Percentiles rank a stretch among this genome's conserved stretches.
Evolutionary conservation across 805 yeast genomes (phyloP).

Genomic region (Metahyphopichia silvanorum): DNA sequence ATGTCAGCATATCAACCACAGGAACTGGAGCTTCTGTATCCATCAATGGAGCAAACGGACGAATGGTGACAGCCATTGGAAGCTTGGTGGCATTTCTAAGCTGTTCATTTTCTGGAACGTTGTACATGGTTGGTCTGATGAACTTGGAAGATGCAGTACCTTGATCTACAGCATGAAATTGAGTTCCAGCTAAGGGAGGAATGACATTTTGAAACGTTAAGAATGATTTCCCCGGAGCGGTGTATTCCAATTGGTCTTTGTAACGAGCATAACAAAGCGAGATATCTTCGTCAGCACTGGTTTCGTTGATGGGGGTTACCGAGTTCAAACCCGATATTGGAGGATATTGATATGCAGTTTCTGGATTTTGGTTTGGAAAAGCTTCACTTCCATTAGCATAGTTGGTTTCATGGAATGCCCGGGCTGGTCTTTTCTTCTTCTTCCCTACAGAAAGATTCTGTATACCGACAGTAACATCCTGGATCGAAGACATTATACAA

Average conservation of each 20-base stretch:
- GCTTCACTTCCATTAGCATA: neutral
- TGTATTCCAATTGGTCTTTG: slow-evolving; percentile 19
- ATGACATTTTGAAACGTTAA: slow-evolving; percentile 71
- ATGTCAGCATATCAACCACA: slow-evolving; percentile 51
- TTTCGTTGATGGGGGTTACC: neutral
- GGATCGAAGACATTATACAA: too few species aligned
- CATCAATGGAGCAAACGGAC: slow-evolving; percentile 75
- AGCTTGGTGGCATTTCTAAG: slow-evolving; percentile 66
- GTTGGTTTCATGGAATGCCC: slow-evolving; percentile 22
- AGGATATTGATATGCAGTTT: neutral
- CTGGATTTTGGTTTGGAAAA: neutral
- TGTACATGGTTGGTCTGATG: slow-evolving; percentile 76
- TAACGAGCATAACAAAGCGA: slow-evolving; percentile 16
- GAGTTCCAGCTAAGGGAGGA: slow-evolving; percentile 82
- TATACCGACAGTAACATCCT: slow-evolving; percentile 4
- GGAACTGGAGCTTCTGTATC: slow-evolving; percentile 60
- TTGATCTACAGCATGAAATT: slow-evolving; percentile 70
- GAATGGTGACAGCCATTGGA: slow-evolving; percentile 76
- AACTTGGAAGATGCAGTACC: slow-evolving; percentile 81
- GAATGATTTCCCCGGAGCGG: slow-evolving; percentile 42
- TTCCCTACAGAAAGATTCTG: slow-evolving; percentile 7
- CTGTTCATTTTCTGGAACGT: slow-evolving; percentile 72
- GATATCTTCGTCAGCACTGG: too few species aligned
- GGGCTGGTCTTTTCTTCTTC: slow-evolving; percentile 26
- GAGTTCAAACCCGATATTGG: neutral